Base-by-base conservation (phyloP, 2,329 filamentous ascomycete genomes). In the Colletotrichum melonis region DNA sequence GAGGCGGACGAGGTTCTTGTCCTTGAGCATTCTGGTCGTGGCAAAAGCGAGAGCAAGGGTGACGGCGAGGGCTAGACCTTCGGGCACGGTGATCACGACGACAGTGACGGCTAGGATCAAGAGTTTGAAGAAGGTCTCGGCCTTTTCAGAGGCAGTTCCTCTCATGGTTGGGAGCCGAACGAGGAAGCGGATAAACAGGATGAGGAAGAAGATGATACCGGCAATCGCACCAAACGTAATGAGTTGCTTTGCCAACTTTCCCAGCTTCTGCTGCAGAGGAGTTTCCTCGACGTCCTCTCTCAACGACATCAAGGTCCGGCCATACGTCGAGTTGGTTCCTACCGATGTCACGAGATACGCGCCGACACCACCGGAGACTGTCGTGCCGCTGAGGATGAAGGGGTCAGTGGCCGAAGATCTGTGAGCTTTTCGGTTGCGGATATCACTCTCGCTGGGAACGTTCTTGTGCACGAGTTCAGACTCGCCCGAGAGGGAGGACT, bases 321-420 rank as follows among this genome's bases (percentile, higher is more conserved):
- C 94, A 78, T 94, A 92, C 38, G 90, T 93, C 0, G 93, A 94
- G 80, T 95, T 89, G 46, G 92, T 87, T 75, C 94, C 94, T 22
- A 92, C 91, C 5, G 93, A 90, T 1, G 93, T 94, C 67, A 95
- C 93, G 67, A 96, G 81, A 81, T 94, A 95, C 4, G 89, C 91
- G 11, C 94, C 94, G 8, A 94, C 88, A 67, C 94, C 94, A 78
- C 95, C 92, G 0, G 91, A 91, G 12, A 96, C 91, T 76, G 94
- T 95, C 3, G 92, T 92, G 58, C 94, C 94, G 26, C 93, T 95
- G 4, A 95, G 86, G 74, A 96, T 95, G 81, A 96, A 96, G 0
- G 94, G 94, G 77, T 95, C 94, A 74, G 93, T 84, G 78, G 88
- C 87, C 42, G 92, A 82, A 19, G 86, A 86, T 65, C 91, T 86